phyloP scores from a whole-genome alignment of 352 stramenopile species.

The Elongisporangium senticosum region DNA sequence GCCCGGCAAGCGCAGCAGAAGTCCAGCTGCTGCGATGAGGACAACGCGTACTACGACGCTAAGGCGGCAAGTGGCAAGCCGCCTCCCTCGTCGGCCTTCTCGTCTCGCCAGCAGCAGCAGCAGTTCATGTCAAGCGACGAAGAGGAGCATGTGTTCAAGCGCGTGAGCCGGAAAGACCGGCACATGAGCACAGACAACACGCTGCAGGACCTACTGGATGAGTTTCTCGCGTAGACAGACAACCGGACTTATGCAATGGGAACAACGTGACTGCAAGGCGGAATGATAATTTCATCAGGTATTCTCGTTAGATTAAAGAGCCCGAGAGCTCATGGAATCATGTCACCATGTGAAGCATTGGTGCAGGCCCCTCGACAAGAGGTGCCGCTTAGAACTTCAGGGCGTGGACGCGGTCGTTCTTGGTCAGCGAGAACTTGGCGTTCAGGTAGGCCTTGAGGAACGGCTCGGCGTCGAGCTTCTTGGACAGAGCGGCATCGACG shows the following conservation, averaged over 20 bases:
- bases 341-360: conserved; percentile 10
- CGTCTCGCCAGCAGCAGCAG: no score
- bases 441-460: conserved; percentile 99
- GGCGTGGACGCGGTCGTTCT: conserved; percentile 97
- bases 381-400: conserved; percentile 98
- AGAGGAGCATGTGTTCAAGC: neutral
- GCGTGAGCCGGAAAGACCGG: neutral
- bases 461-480: conserved; percentile 80
- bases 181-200: conserved; percentile 29
- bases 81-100: neutral
- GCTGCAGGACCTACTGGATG: conserved; percentile 69
- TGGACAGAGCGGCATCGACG: conserved; percentile 91
- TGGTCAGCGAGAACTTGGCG: conserved; percentile 97
- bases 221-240: conserved; percentile 37
- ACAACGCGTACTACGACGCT: conserved; percentile 2
- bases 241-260: neutral
- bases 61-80: neutral
- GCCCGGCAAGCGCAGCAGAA: conserved; percentile 8
- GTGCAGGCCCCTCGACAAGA: conserved; percentile 13
- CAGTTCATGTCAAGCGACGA: no score
- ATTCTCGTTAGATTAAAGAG: conserved; percentile 17
- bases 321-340: conserved; percentile 9
- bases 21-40: conserved; percentile 18
- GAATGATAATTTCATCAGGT: conserved; percentile 59
- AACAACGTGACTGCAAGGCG: neutral